These are phyloP conservation scores for Solanum hybrid DNA, from an alignment of 305 asterid genomes.

Conservation along the genomic window DNA sequence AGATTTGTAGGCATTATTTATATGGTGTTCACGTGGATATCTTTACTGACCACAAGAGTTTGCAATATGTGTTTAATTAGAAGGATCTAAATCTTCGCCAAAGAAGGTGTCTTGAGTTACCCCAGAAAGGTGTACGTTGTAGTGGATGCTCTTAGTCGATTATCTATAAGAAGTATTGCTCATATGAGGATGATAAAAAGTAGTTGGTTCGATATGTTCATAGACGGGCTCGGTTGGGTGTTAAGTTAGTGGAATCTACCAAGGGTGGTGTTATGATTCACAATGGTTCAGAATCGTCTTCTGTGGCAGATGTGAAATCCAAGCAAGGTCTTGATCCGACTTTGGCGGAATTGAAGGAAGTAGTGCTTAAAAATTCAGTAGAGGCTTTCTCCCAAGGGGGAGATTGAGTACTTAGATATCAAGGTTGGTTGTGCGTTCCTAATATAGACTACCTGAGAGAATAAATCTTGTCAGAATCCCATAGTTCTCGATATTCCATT, in stretches of 20 bases:
- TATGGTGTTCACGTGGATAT: background rate
- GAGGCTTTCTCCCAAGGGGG: background rate
- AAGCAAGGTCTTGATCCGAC: background rate
- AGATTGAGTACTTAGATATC: background rate
- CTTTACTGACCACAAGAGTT: background rate
- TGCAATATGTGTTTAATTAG: background rate
- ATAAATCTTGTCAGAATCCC: background rate
- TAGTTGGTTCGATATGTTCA: too few species aligned
- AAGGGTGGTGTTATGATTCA: background rate
- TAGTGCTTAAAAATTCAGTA: too few species aligned
- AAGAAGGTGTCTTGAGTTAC: background rate
- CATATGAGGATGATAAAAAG: background rate
- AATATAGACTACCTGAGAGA: too few species aligned
- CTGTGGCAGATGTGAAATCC: background rate
- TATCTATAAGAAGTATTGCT: background rate
- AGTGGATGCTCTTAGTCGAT: background rate
- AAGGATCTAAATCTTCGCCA: background rate
- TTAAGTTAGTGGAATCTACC: too few species aligned
- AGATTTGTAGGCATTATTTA: too few species aligned
- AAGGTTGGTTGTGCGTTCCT: background rate
- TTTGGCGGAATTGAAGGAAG: background rate
- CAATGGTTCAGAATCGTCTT: background rate
- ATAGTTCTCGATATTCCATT: too few species aligned
- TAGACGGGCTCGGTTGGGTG: too few species aligned
- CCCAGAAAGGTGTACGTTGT: background rate